A percentile compares a stretch with the other conserved stretches of the same genome.
These are phyloP conservation scores for Venturia effusa DNA, from an alignment of 2,329 filamentous ascomycete species.

Conservation along the genomic window DNA sequence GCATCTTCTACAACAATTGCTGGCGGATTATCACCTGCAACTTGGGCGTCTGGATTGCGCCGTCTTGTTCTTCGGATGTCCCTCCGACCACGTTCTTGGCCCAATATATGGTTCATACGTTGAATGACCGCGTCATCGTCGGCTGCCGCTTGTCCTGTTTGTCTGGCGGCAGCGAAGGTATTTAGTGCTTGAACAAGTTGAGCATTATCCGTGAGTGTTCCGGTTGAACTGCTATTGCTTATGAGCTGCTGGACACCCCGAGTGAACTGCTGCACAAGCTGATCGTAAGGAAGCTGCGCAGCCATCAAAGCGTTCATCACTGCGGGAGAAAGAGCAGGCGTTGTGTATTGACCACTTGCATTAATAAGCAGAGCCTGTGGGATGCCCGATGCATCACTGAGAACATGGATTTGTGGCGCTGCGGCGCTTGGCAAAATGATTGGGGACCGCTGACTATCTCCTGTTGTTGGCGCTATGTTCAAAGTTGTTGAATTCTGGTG, in stretches of 20 bases:
- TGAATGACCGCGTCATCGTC: neutral
- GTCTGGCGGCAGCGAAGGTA: neutral
- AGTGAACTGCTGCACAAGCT: constrained; percentile 7
- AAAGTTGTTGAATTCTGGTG: neutral
- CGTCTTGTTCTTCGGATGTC: neutral
- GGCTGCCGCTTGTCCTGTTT: neutral
- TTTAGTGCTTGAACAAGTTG: neutral
- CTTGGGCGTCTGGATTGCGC: constrained; percentile 10
- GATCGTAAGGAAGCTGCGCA: constrained; percentile 6
- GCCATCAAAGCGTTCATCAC: constrained; percentile 10
- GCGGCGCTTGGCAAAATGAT: neutral
- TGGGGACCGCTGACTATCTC: neutral
- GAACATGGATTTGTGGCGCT: constrained; percentile 2
- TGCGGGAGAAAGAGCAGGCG: neutral
- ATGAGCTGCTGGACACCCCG: constrained; percentile 3
- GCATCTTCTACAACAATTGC: neutral
- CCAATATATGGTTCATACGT: neutral
- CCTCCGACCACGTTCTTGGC: neutral
- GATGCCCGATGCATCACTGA: constrained; percentile 1
- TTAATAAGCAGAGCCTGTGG: constrained; percentile 11
- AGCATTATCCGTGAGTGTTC: neutral
- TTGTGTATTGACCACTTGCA: constrained; percentile 5
- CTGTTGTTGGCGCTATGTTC: neutral
- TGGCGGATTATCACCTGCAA: constrained; percentile 9
- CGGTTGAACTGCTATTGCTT: neutral